Evolutionary conservation across 495 filamentous ascomycete genomes (phyloP).

Genomic region (Penicillium desertorum): DNA sequence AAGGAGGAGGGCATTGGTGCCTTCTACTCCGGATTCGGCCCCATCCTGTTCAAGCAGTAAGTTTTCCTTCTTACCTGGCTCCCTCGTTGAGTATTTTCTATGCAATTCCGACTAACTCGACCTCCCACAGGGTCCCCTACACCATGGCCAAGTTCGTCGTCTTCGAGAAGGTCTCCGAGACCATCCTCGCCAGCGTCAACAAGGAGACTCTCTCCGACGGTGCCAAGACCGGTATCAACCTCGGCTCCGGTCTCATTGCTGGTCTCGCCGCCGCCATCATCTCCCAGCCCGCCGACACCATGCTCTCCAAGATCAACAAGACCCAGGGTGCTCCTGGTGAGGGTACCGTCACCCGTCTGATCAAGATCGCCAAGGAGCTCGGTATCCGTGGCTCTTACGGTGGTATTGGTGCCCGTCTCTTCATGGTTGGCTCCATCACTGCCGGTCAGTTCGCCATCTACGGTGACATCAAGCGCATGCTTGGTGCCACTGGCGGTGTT

Average conservation of each 20-base stretch:
- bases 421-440: conserved; percentile 70
- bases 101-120: conserved; percentile 11
- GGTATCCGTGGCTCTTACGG: conserved; percentile 83
- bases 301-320: conserved; percentile 99
- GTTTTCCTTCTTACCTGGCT: too few relatives aligned
- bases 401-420: conserved; percentile 78
- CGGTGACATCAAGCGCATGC: conserved; percentile 56
- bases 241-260: conserved; percentile 92
- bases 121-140: conserved; percentile 77
- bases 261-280: conserved; percentile 97
- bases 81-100: too few relatives aligned
- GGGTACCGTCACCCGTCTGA: conserved; percentile 82
- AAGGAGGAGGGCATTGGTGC: conserved; percentile 81
- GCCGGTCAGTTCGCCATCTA: conserved; percentile 98
- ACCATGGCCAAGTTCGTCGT: conserved; percentile 99
- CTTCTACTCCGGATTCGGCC: conserved; percentile 94
- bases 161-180: conserved; percentile 93
- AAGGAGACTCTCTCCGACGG: conserved; percentile 72
- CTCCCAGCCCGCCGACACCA: conserved; percentile 97
- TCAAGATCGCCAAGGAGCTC: conserved; percentile 96
- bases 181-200: conserved; percentile 67
- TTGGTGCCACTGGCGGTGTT: conserved; percentile 74
- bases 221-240: conserved; percentile 84
- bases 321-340: conserved; percentile 94
- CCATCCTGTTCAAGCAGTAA: conserved; percentile 95